A percentile compares a stretch with the other conserved stretches of the same genome.
phyloP scores from a whole-genome alignment of 805 yeast genomes.

The Candida sphagnicola region DNA sequence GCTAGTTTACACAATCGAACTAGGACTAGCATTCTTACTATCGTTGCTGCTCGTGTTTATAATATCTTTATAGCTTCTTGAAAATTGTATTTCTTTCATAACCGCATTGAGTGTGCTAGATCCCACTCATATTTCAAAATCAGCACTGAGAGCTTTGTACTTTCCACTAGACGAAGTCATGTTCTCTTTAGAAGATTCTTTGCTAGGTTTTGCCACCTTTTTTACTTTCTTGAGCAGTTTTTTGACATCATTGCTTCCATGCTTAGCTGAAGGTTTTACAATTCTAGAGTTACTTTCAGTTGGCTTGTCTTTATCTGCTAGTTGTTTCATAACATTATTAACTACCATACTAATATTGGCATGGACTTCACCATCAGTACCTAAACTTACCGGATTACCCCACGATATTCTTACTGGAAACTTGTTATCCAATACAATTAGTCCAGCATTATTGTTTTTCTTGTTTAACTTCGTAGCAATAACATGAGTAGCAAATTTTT shows the following conservation, averaged over 20 bases:
- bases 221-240: neutral
- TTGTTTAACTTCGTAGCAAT: constrained; percentile 21
- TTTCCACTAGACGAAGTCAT: constrained; percentile 3
- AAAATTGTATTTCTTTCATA: too few relatives aligned
- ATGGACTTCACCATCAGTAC: constrained; percentile 41
- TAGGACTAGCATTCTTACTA: too few relatives aligned
- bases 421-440: constrained; percentile 25
- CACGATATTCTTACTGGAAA: constrained; percentile 52
- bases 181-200: neutral
- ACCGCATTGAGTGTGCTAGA: too few relatives aligned
- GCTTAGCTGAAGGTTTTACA: neutral
- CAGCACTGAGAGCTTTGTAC: constrained; percentile 1
- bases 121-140: constrained; percentile 2
- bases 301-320: constrained; percentile 39
- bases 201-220: neutral
- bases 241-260: neutral
- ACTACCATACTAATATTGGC: constrained; percentile 48
- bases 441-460: constrained; percentile 26
- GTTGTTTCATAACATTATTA: constrained; percentile 48
- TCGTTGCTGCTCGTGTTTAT: too few relatives aligned
- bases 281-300: constrained; percentile 1
- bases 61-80: too few relatives aligned
- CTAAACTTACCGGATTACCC: constrained; percentile 47
- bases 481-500: constrained; percentile 27
- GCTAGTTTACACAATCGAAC: too few relatives aligned